Evolutionary conservation across 2,329 filamentous ascomycete species (phyloP), one percentile per base, ranked within the genome.

Genomic region (Drechmeria coniospora): DNA sequence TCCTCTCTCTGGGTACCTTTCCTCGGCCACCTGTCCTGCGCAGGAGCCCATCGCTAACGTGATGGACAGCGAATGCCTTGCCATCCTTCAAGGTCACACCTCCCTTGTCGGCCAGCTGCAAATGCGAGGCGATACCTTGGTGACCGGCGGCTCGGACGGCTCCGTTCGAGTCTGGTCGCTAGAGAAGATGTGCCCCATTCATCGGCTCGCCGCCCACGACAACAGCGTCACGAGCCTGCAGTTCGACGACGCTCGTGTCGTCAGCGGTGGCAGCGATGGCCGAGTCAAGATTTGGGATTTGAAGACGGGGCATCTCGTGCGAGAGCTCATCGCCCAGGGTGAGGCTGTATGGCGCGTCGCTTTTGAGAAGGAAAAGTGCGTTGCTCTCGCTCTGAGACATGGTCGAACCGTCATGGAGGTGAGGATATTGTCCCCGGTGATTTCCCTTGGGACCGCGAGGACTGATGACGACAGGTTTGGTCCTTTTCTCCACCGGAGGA

Each of bases 241-340:
- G 47, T 98, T 98, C 49, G 90, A 98, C 45, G 86, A 94, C 47
- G 86, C 79, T 15, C 72, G 90, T 30, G 90, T 98, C 34, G 86
- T 98, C 31, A 93, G 83, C 47, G 90, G 90, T 41, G 92, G 90
- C 27, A 92, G 82, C 43, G 90, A 98, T 53, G 90, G 90, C n/a
- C 70, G 90, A 29, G 90, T 98, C 38, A 98, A 95, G 56, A 86
- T 98, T 30, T 98, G 90, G 90, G 87, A 93, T 56, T 62, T 95
- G 33, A 84, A 90, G 53, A 90, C 82, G 2, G 90, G 90, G 4
- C 78, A 81, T 32, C 65, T 93, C 16, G 82, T 98, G 14, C 74
- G 90, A 34, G 90, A 98, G 54, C 68, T 98, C 23, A 87, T 87
- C 25, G 75, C 79, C 13, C 84, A 87, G 29, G 83, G 87, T 1